A percentile compares a stretch with the other conserved stretches of the same genome.
Evolutionary conservation across 441 rosid species (phyloP).

Genomic region (Pelargonium australe): DNA sequence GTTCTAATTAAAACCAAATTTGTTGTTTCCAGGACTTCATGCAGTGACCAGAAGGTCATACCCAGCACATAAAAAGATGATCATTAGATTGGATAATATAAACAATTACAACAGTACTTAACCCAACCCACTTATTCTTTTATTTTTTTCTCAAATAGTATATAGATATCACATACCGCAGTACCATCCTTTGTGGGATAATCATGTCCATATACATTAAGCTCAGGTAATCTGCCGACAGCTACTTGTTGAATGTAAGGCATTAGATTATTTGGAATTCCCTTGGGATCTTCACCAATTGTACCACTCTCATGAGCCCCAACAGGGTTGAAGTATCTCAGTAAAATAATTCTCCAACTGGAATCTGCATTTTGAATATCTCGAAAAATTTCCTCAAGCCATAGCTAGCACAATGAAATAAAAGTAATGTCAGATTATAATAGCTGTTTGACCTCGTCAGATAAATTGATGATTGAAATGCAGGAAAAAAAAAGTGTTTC

Average conservation of each 20-base stretch:
- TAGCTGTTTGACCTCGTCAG: not conserved
- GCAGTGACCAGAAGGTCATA: not conserved
- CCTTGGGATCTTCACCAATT: slow-evolving; percentile 73
- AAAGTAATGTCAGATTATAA: not conserved
- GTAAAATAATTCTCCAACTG: slow-evolving; percentile 54
- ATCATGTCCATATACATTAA: slow-evolving; percentile 60
- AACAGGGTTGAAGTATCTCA: slow-evolving; percentile 69
- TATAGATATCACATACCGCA: slow-evolving; percentile 38
- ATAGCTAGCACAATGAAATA: slow-evolving; percentile 33
- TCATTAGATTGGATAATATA: not conserved
- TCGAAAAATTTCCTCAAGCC: slow-evolving; percentile 63
- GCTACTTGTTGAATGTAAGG: slow-evolving; percentile 75
- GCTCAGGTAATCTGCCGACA: slow-evolving; percentile 58
- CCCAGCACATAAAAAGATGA: not conserved
- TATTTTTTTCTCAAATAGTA: not conserved
- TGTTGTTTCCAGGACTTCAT: not conserved
- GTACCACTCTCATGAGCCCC: slow-evolving; percentile 73
- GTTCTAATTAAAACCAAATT: not conserved
- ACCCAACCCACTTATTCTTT: not conserved
- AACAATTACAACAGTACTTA: not conserved
- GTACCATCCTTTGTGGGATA: slow-evolving; percentile 65
- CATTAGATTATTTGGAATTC: slow-evolving; percentile 68
- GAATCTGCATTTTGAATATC: slow-evolving; percentile 59
- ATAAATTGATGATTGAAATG: no score
- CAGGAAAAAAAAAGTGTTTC: no score